Percentiles rank a stretch among this genome's conserved stretches.
These are phyloP conservation scores for Triangularia setosa DNA, from an alignment of 2,329 filamentous ascomycete genomes.

Conservation along the genomic window DNA sequence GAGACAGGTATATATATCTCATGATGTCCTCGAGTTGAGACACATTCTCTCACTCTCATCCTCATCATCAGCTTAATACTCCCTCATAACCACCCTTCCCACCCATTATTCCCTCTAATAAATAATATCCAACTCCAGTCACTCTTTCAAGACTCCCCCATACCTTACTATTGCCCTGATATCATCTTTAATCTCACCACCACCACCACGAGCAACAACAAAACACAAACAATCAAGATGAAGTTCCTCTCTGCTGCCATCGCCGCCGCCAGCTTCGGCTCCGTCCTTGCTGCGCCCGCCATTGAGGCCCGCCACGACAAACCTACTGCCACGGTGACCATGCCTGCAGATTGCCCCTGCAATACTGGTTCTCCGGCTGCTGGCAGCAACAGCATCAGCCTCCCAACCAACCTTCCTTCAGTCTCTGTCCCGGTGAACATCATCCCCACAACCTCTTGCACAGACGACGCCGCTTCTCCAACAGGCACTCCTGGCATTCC, in stretches of 20 bases:
- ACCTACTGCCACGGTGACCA: background rate
- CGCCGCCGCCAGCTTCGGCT: slow-evolving; percentile 20
- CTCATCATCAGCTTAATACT: background rate
- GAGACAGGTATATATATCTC: background rate
- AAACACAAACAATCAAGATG: slow-evolving; percentile 17
- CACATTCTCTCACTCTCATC: slow-evolving; percentile 1
- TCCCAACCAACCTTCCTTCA: background rate
- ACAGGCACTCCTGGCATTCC: background rate
- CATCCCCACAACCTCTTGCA: background rate
- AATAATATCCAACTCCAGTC: slow-evolving; percentile 4
- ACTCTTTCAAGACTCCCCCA: background rate
- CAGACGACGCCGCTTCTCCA: background rate
- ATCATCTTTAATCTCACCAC: background rate
- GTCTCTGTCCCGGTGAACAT: background rate
- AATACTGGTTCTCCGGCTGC: background rate
- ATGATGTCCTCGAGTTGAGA: slow-evolving; percentile 5
- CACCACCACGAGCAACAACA: background rate
- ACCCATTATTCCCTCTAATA: slow-evolving; percentile 1
- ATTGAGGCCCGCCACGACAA: background rate
- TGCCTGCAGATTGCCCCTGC: background rate
- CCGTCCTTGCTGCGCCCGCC: slow-evolving; percentile 19
- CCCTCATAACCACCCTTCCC: slow-evolving; percentile 3
- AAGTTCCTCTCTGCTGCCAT: slow-evolving; percentile 23
- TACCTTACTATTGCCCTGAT: slow-evolving; percentile 9
- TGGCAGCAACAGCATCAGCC: background rate